Evolutionary conservation across 164 flowering plant species (phyloP).

Genomic region (Nymphaea thermarum): DNA sequence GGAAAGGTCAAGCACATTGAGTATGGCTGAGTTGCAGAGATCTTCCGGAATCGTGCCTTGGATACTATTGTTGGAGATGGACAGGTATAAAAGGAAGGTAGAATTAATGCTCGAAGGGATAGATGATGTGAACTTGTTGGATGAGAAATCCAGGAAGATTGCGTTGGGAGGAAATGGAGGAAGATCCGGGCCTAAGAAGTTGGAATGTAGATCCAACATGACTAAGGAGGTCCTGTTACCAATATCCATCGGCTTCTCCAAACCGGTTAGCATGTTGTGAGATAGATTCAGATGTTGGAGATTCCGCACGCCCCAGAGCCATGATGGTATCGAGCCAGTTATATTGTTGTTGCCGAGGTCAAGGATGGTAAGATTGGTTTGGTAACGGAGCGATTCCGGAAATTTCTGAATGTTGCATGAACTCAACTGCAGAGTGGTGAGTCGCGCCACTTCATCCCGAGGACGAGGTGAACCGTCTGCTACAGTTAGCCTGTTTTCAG

Average conservation of each 20-base stretch:
- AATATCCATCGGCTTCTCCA: slow-evolving; percentile 9
- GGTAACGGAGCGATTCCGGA: background rate
- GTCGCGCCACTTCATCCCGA: background rate
- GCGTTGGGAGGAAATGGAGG: slow-evolving; percentile 14
- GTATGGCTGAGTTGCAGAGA: slow-evolving; percentile 23
- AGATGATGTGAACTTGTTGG: slow-evolving; percentile 21
- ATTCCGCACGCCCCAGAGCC: background rate
- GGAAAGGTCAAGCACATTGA: slow-evolving; percentile 39
- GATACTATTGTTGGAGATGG: slow-evolving; percentile 27
- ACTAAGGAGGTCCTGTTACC: background rate
- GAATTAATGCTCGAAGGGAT: slow-evolving; percentile 18
- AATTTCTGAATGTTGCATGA: background rate
- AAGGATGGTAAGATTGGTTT: background rate
- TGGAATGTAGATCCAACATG: slow-evolving; percentile 25
- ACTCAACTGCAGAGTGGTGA: background rate
- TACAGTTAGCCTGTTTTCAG: background rate
- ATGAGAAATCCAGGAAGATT: slow-evolving; percentile 27
- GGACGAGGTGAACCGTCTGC: background rate
- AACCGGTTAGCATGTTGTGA: slow-evolving; percentile 12
- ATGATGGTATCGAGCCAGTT: background rate
- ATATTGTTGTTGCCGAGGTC: background rate
- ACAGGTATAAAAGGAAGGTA: slow-evolving; percentile 11
- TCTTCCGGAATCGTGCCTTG: slow-evolving; percentile 41
- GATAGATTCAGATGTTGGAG: slow-evolving; percentile 27
- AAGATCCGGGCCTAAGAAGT: slow-evolving; percentile 22